These are phyloP conservation scores for Medicago ruthenica DNA, from an alignment of 306 rosid species.

Conservation along the genomic window DNA sequence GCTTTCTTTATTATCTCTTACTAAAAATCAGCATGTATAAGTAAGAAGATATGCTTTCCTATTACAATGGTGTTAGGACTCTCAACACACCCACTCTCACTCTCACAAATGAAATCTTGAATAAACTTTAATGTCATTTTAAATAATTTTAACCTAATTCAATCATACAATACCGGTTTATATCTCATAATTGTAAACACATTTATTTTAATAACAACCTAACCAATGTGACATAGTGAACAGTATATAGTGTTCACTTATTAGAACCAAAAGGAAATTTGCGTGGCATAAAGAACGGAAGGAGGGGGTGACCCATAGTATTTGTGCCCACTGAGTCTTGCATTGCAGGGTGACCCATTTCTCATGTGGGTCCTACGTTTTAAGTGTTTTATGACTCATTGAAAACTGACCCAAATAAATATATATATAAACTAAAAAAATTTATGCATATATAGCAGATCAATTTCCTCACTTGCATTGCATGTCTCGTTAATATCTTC, in stretches of 20 bases:
- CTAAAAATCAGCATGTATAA: no score
- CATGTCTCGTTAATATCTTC: slow-evolving; percentile 9
- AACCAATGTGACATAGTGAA: slow-evolving; percentile 11
- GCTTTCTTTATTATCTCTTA: no score
- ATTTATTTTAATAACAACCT: neutral
- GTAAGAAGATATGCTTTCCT: no score
- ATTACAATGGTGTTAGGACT: no score
- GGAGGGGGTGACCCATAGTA: slow-evolving; percentile 41
- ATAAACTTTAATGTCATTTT: no score
- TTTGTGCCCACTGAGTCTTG: slow-evolving; percentile 34
- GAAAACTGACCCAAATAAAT: slow-evolving; percentile 39
- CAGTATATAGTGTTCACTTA: neutral
- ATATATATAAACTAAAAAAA: neutral
- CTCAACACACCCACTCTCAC: no score
- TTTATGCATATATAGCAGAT: slow-evolving; percentile 16
- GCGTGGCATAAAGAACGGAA: slow-evolving; percentile 53
- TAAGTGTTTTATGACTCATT: slow-evolving; percentile 50
- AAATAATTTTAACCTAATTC: no score
- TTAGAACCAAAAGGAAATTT: slow-evolving; percentile 35
- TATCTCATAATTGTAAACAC: neutral
- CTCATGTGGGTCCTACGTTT: slow-evolving; percentile 39
- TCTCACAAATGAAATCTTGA: no score
- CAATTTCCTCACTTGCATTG: slow-evolving; percentile 33
- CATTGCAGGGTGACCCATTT: slow-evolving; percentile 53
- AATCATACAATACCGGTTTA: no score